Evolutionary conservation across 306 rosid species (phyloP), one percentile per base, ranked within the genome.

Genomic region (Prunus davidiana): DNA sequence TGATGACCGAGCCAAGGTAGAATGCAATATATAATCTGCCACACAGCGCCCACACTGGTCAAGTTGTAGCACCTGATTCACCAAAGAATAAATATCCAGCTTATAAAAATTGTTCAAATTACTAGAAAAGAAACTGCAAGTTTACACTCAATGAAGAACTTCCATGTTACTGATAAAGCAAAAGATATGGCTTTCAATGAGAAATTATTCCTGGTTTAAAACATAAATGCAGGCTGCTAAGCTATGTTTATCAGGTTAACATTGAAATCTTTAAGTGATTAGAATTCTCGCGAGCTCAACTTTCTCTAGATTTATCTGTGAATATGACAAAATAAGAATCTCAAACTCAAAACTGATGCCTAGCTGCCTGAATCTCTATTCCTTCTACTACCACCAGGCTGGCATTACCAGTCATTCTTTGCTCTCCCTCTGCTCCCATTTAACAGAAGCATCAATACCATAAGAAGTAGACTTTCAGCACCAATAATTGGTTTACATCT

Each of bases 41-140:
- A 88, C 56, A 72, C 94, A 83, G 79, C 97, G 90, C 38, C 98
- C 97, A 79, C 98, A 90, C 52, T 82, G 88, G 82, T 89, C 89
- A 73, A 92, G 98, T 73, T 91, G 95, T 66, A 95, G 82, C 78
- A 86, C 91, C 98, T 95, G 80, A 77, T 72, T 60, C 76, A 79
- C 85, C 82, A 54, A 78, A 67, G 69, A 82, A 73, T 43, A 28
- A 46, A 32, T 56, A 32, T 57, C 58, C 47, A 82, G 71, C 74
- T 74, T 9, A 32, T 47, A 45, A 2, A 52, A 25, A 66, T 14
- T 62, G 51, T 27, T 24, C 63, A 71, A 43, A 76, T 57, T 30
- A 67, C 27, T 2, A 24, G 8, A 71, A 57, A 67, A 80, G 72
- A 70, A 79, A 34, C 64, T 24, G 65, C 19, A 45, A 34, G 16